A percentile compares a stretch with the other conserved stretches of the same genome.
Evolutionary conservation across 306 rosid species (phyloP).

Genomic region (Inga laurina): DNA sequence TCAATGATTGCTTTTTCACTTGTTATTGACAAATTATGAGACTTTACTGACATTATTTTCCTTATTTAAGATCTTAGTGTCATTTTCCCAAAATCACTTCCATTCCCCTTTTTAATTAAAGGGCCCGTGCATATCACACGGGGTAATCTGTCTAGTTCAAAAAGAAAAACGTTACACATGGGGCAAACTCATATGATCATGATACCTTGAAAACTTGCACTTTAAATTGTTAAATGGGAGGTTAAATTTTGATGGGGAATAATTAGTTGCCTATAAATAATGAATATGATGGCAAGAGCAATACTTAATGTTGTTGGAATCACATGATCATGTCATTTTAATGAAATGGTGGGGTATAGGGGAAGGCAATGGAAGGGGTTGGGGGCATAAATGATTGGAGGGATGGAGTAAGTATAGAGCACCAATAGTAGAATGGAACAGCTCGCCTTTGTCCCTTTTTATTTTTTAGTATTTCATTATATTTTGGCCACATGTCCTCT

Average conservation of each 20-base stretch:
- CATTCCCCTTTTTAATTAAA: no score
- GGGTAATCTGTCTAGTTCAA: no score
- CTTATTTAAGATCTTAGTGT: no score
- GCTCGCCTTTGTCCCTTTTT: not conserved
- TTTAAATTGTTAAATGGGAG: not conserved
- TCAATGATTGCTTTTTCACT: no score
- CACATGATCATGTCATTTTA: not conserved
- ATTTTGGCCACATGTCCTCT: not conserved
- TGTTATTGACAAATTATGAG: no score
- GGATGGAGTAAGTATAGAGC: not conserved
- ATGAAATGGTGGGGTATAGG: not conserved
- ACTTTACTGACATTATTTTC: no score
- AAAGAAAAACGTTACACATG: no score
- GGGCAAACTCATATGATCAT: no score
- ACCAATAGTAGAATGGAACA: not conserved
- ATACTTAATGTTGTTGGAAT: not conserved
- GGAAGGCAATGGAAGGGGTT: not conserved
- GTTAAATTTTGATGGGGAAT: not conserved
- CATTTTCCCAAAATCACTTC: no score
- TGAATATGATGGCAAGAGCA: not conserved
- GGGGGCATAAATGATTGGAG: not conserved
- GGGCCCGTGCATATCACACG: no score
- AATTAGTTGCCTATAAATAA: not conserved
- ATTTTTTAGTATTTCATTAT: no score
- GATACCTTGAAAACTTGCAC: no score